Evolutionary conservation across 208 protist species (phyloP), one percentile per base, ranked within the genome.

Genomic region (Trypanosoma vivax): DNA sequence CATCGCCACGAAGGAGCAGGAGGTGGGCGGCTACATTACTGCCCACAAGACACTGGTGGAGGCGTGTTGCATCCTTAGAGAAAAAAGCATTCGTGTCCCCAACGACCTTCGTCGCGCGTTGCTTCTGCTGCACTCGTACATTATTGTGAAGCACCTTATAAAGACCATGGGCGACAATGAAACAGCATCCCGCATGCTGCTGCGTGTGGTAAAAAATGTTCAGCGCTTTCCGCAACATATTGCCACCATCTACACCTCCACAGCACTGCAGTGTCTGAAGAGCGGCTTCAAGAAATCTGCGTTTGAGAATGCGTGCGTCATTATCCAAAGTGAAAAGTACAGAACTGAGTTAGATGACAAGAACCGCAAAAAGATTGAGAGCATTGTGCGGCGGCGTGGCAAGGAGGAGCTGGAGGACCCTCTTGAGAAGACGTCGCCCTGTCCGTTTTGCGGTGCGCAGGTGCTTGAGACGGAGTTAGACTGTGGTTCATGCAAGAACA

Each of bases 51-150:
- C 96, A 14, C 82, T 98, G 28, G 89, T 97, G 5, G 85, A 98
- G 48, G 94, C 94, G 16, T 95, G 84, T 69, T 74, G 76, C 29
- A 88, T 98, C 38, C 76, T 98, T 2, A 60, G 70, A 14, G 68
- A 84, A 31, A 88, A 86, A 40, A 85, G 78, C 34, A 87, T 97
- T 54, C 80, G 82, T 18, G 58, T 98, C 11, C 87, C 93, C 13
- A 89, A 82, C 39, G 96, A 98, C 38, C 65, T 98, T 41, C 71
- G 74, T 6, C 78, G 86, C 14, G 74, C 75, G 6, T 75, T 99
- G 30, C 96, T 97, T 81, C 69, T 99, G 10, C 79, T 99, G 14
- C 96, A 99, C 72, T 95, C 83, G 2, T 99, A 99, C 79, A 65
- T 98, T 14, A 88, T 98, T 40, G 96, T 96, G 6, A 98, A 98